Base-by-base conservation (phyloP, 1,139 yeast species). In the Geotrichum australiense region DNA sequence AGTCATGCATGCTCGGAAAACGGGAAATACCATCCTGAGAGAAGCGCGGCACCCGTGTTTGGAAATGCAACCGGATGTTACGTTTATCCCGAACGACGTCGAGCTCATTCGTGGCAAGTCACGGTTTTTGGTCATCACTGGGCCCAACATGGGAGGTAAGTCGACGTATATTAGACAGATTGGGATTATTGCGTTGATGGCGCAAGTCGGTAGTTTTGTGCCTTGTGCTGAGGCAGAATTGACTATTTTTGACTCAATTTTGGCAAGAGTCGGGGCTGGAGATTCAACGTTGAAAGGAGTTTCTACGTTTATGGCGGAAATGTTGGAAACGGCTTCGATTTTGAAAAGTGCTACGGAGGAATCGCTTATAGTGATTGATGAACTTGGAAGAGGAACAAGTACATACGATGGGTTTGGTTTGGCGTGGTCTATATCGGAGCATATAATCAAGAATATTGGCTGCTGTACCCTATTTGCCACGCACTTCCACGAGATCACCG, bases 61-160 rank as follows among this genome's bases (percentile, higher is more conserved):
- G 54, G 98, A 91, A 59, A 83, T 78, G 41, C 96, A 87, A 60
- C 95, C 87, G 50, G 96, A 85, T 49, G 68, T 87, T 37, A 73
- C 77, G 21, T 91, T 91, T 55, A 89, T 91, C 48, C 78, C 96
- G 3, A 91, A 91, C 61, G 96, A 91, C 56, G 82, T 85, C 2
- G 59, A 65, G 11, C 66, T 87, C 45, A 56, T 58, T 10, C 68
- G 70, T 21, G 72, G 66, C 5, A 62, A 62, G 8, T 69, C 78
- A 14, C 85, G 83, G 43, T 89, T 91, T 56, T 70, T 78, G 12
- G 81, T 91, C 24, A 85, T 91, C 25, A 91, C 98, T 0, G 98
- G 98, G 15, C 98, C 98, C 29, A 91, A 91, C 58, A 91, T 91
- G 98, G 98, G 97, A 47, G 97, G 97, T 57, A 91, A 91, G 61